Conservation (phyloP, 257 asterid species). For the Lantana camara region DNA sequence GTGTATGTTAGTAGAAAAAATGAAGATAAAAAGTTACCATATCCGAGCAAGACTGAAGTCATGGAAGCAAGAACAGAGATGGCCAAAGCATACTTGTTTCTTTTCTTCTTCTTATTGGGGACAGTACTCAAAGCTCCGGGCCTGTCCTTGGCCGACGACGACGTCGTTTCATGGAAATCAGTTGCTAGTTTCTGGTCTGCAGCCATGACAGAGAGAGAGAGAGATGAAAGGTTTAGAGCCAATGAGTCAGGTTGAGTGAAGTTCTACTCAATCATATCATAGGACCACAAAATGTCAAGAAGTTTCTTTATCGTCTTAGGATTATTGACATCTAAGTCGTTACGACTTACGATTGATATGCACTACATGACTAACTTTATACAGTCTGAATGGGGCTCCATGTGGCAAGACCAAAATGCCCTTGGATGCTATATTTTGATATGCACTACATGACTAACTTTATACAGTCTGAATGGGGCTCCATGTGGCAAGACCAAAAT, state of each 20-base stretch:
- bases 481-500: no score
- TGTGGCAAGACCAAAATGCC: no score
- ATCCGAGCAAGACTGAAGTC: slow-evolving; percentile 51
- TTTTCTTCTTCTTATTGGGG: slow-evolving; percentile 20
- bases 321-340: not conserved
- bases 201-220: no score
- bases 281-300: not conserved
- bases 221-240: not conserved
- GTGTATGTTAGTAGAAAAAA: not conserved
- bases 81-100: slow-evolving; percentile 48
- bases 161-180: not conserved
- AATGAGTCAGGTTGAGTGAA: not conserved
- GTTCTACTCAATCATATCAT: not conserved
- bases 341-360: not conserved
- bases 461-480: no score
- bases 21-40: slow-evolving; percentile 29
- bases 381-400: no score
- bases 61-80: slow-evolving; percentile 54
- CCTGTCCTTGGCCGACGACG: no score
- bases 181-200: not conserved
- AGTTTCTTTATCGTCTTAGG: not conserved
- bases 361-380: not conserved
- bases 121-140: not conserved
- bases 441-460: not conserved
- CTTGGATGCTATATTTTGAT: no score